Percentiles rank a stretch among this genome's conserved stretches.
phyloP scores from a whole-genome alignment of 116 monocot species.

The Papilionanthe hybrid region DNA sequence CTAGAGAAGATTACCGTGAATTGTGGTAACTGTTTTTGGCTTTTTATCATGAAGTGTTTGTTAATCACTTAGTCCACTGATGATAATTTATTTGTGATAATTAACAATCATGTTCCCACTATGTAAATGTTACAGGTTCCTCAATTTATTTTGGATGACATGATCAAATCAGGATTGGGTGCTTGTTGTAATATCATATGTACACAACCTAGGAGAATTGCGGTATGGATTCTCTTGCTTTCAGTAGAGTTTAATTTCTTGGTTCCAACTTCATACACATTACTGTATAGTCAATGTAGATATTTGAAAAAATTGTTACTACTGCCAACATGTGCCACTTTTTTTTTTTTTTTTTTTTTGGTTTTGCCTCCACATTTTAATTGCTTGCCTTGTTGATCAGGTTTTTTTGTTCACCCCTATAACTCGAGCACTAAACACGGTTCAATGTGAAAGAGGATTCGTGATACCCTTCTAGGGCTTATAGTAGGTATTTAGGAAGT shows the following conservation, averaged over 20 bases:
- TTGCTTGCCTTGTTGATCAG: background rate
- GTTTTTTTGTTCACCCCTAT: no score
- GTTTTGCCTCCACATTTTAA: background rate
- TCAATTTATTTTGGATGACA: slow-evolving; percentile 94
- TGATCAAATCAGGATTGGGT: slow-evolving; percentile 75
- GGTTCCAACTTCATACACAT: background rate
- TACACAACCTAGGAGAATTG: slow-evolving; percentile 95
- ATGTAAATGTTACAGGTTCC: slow-evolving; percentile 42
- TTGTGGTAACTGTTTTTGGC: background rate
- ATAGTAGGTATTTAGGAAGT: no score
- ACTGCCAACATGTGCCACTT: background rate
- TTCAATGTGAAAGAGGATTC: no score
- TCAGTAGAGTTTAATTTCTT: background rate
- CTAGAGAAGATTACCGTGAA: background rate
- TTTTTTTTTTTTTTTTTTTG: background rate
- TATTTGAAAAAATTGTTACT: background rate
- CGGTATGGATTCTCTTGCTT: slow-evolving; percentile 42
- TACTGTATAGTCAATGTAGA: background rate
- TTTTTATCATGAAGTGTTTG: background rate
- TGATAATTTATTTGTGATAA: background rate
- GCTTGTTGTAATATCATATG: slow-evolving; percentile 81
- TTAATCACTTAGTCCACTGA: background rate
- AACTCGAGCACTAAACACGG: no score
- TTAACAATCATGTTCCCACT: slow-evolving; percentile 9
- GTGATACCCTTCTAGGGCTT: no score